Evolutionary conservation across 176 grass and related monocot species (phyloP), one percentile per base, ranked within the genome.

Genomic region (Chloris gayana): DNA sequence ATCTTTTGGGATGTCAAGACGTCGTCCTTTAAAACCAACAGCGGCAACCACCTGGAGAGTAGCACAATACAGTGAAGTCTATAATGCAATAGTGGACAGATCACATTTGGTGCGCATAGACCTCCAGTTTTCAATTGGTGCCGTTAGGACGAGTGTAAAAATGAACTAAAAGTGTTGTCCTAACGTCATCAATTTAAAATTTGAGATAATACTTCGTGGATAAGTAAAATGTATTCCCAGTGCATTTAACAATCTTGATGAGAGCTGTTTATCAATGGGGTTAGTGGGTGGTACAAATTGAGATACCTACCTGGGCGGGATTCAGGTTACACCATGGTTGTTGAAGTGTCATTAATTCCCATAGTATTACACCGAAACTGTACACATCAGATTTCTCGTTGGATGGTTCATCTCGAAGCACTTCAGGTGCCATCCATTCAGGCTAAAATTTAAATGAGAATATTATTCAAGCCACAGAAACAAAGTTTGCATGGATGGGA

Each of bases 361-460:
- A 98, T 39, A 98, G 78, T 82, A 98, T 95, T 70, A 98, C 90
- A 64, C 92, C 90, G 21, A 89, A 98, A 84, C 92, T 95, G 34
- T 95, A 98, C 62, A 98, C 84, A 89, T 98, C 96, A 60, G 96
- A 98, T 69, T 98, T 98, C 86, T 98, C 96, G 77, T 98, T 98
- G 78, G 96, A 98, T 76, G 59, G 96, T 85, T 98, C 96, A 74
- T 98, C 96, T 27, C 92, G 82, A 47, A 98, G 90, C 38, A 98
- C 95, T 93, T 98, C 95, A 32, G 95, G 95, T 47, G 96, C 96
- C 96, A 98, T 98, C 96, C 96, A 98, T 78, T 98, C 96, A 73
- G 96, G 96, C 96, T 98, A 83, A 76, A 34, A 70, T 91, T 60
- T 6, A 83, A 78, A 86, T 21, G 51, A 69, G n/a, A 64, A 50